Evolutionary conservation across 1,284 basidiomycete species (phyloP).

Genomic region (Athelia sp.): DNA sequence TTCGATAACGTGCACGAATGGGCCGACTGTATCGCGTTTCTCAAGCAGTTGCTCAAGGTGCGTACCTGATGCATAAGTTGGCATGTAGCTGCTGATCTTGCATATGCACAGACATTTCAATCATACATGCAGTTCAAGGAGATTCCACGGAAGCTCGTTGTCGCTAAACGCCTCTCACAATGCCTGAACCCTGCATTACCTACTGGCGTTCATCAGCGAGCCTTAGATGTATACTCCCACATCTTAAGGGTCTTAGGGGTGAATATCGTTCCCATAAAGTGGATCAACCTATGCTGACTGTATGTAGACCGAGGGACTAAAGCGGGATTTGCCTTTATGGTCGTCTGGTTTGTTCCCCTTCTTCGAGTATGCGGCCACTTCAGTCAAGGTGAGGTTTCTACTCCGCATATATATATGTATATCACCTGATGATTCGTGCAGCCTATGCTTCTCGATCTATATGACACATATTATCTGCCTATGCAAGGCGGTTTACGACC

Average conservation of each 20-base stretch:
- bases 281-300: slow-evolving; percentile 4
- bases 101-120: slow-evolving; percentile 73
- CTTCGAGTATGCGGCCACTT: slow-evolving; percentile 96
- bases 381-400: slow-evolving; percentile 65
- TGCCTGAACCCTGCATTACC: slow-evolving; percentile 97
- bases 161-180: slow-evolving; percentile 93
- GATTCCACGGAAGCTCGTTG: slow-evolving; percentile 92
- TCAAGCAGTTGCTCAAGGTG: slow-evolving; percentile 93
- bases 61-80: slow-evolving; percentile 13
- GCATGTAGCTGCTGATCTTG: not conserved
- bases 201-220: slow-evolving; percentile 94
- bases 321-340: slow-evolving; percentile 89
- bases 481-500: slow-evolving; percentile 81
- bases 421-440: slow-evolving; percentile 22
- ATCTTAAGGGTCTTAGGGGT: slow-evolving; percentile 89
- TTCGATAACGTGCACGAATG: slow-evolving; percentile 98
- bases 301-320: slow-evolving; percentile 78
- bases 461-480: slow-evolving; percentile 88
- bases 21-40: slow-evolving; percentile 98
- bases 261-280: slow-evolving; percentile 25
- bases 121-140: slow-evolving; percentile 89
- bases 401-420: slow-evolving; percentile 1
- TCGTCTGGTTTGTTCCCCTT: slow-evolving; percentile 96
- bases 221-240: slow-evolving; percentile 92
- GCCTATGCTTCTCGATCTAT: slow-evolving; percentile 83